These are phyloP conservation scores for Ustilago crameri DNA, from an alignment of 1,284 basidiomycete genomes.

Conservation along the genomic window DNA sequence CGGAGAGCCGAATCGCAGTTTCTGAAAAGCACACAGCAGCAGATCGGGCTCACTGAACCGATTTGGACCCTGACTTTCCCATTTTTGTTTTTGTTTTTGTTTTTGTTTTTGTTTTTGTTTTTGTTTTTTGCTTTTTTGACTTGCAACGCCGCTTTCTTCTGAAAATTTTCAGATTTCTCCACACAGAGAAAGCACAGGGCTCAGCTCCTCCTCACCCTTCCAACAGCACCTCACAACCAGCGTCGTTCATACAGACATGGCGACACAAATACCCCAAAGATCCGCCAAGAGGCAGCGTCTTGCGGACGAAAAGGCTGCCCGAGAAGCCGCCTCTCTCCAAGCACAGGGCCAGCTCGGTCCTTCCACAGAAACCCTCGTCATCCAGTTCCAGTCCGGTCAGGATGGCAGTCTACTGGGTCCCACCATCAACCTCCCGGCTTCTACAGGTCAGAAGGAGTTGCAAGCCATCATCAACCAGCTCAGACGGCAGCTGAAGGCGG, in stretches of 20 bases:
- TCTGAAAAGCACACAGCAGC: not conserved
- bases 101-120: constrained; percentile 2
- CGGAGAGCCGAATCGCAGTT: too few relatives aligned
- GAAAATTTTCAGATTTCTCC: constrained; percentile 33
- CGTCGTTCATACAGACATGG: constrained; percentile 43
- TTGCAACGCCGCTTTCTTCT: constrained; percentile 11
- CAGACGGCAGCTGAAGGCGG: constrained; percentile 45
- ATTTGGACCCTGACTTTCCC: constrained; percentile 21
- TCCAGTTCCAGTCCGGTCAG: constrained; percentile 64
- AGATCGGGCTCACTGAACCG: constrained; percentile 27
- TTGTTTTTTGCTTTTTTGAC: not conserved
- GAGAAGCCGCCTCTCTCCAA: constrained; percentile 44
- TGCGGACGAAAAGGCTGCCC: constrained; percentile 41
- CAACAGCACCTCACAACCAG: not conserved
- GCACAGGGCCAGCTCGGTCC: constrained; percentile 58
- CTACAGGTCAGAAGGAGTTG: constrained; percentile 61
- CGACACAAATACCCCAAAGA: constrained; percentile 58
- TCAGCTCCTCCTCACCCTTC: not conserved
- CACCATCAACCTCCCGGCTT: constrained; percentile 62
- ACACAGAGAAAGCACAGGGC: constrained; percentile 7
- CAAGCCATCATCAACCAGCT: constrained; percentile 64
- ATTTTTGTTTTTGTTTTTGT: constrained; percentile 1
- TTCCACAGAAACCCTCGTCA: constrained; percentile 55
- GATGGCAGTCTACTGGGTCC: constrained; percentile 60
- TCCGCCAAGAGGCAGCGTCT: constrained; percentile 60